These are phyloP conservation scores for Porphyrellus cyaneotinctus DNA, from an alignment of 768 basidiomycete species.

Conservation along the genomic window DNA sequence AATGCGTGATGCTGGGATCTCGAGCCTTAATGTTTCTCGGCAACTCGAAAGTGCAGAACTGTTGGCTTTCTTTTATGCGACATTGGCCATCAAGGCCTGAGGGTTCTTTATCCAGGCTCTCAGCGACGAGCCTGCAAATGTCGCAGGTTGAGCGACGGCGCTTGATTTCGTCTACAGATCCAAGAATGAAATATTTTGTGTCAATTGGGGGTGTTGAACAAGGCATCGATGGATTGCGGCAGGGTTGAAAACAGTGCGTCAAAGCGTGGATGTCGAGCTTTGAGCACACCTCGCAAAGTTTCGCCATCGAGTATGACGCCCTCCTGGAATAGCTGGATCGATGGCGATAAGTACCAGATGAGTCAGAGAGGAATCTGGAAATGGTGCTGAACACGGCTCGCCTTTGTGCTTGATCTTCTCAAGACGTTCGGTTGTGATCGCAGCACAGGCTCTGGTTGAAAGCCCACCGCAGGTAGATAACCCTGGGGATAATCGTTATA, in stretches of 20 bases:
- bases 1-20: background rate
- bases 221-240: background rate
- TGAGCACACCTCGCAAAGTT: constrained; percentile 1
- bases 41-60: background rate
- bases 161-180: constrained; percentile 15
- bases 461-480: constrained; percentile 25
- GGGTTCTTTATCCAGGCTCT: background rate
- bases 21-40: background rate
- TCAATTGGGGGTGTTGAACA: constrained; percentile 5
- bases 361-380: constrained; percentile 10
- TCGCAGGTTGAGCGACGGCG: background rate
- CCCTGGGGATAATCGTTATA: constrained; percentile 28
- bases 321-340: background rate
- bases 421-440: constrained; percentile 24
- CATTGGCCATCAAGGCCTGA: background rate
- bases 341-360: background rate
- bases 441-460: constrained; percentile 20
- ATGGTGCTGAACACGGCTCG: constrained; percentile 7
- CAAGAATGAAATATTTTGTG: background rate
- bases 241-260: background rate
- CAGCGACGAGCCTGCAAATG: background rate
- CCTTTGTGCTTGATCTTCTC: constrained; percentile 28
- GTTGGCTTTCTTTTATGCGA: background rate
- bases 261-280: constrained; percentile 1
- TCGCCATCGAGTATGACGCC: background rate